Conservation (phyloP, 768 basidiomycete genomes). For the Hemileccinum rubropunctum region DNA sequence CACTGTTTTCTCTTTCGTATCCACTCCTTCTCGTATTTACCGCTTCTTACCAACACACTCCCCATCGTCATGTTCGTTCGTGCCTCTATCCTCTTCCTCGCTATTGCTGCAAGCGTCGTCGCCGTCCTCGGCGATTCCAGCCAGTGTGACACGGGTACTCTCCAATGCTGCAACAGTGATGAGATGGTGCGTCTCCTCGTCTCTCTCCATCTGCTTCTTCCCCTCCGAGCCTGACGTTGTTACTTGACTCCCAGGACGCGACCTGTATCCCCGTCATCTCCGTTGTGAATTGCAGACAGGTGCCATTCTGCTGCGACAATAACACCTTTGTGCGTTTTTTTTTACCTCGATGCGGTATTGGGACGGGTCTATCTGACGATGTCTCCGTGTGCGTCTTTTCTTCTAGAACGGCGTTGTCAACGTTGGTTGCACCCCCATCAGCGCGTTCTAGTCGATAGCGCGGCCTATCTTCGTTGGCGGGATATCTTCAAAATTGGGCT, state of each 20-base stretch:
- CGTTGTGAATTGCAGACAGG: not conserved
- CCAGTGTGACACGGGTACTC: conserved; percentile 6
- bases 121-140: not conserved
- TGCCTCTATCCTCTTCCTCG: conserved; percentile 10
- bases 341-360: not conserved
- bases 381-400: not conserved
- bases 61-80: conserved; percentile 13
- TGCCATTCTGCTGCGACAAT: conserved; percentile 13
- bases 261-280: not conserved
- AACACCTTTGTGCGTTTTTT: not conserved
- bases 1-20: not conserved
- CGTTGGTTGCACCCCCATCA: conserved; percentile 8
- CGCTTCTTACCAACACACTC: not conserved
- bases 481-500: not conserved
- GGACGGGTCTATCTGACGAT: not conserved
- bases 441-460: not conserved
- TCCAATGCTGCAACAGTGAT: conserved; percentile 10
- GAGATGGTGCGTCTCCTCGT: not conserved
- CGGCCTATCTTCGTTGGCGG: not conserved
- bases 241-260: not conserved
- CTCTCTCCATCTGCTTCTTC: too few species aligned
- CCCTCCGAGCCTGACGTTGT: not conserved
- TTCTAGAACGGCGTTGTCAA: conserved; percentile 4
- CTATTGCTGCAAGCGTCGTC: conserved; percentile 7
- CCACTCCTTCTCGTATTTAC: too few species aligned